phyloP scores from a whole-genome alignment of 1,139 yeast species.

The Debaryomycetaceae sp. region DNA sequence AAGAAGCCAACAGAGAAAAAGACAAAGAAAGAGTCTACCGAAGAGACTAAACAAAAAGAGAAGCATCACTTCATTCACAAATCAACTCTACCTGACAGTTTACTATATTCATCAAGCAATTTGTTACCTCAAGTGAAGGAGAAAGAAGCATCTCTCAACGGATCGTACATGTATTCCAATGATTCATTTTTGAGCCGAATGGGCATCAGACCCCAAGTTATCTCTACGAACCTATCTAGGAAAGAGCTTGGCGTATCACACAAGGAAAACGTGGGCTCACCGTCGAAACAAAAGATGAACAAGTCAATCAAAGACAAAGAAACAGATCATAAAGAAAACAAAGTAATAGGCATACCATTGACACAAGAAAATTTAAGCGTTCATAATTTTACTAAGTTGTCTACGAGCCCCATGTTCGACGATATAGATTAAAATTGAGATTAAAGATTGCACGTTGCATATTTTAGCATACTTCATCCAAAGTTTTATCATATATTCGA shows the following conservation, averaged over 20 bases:
- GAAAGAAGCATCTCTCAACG: constrained; percentile 18
- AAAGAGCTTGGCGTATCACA: constrained; percentile 3
- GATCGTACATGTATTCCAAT: constrained; percentile 31
- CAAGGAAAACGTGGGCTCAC: neutral
- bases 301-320: neutral
- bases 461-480: constrained; percentile 1
- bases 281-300: neutral
- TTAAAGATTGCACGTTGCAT: too few relatives aligned
- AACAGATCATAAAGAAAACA: constrained; percentile 10
- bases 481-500: neutral
- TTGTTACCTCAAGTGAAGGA: constrained; percentile 18
- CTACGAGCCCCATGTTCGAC: constrained; percentile 11
- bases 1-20: constrained; percentile 5
- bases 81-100: constrained; percentile 27
- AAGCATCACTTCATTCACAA: constrained; percentile 24
- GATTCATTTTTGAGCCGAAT: constrained; percentile 35
- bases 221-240: constrained; percentile 17
- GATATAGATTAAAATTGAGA: constrained; percentile 24
- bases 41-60: constrained; percentile 3
- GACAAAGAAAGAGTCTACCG: constrained; percentile 6
- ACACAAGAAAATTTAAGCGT: constrained; percentile 33
- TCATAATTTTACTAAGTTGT: constrained; percentile 22
- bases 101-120: constrained; percentile 35
- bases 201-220: constrained; percentile 45
- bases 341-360: constrained; percentile 17